Conservation (phyloP, 441 rosid genomes). For the Adansonia gregorii region DNA sequence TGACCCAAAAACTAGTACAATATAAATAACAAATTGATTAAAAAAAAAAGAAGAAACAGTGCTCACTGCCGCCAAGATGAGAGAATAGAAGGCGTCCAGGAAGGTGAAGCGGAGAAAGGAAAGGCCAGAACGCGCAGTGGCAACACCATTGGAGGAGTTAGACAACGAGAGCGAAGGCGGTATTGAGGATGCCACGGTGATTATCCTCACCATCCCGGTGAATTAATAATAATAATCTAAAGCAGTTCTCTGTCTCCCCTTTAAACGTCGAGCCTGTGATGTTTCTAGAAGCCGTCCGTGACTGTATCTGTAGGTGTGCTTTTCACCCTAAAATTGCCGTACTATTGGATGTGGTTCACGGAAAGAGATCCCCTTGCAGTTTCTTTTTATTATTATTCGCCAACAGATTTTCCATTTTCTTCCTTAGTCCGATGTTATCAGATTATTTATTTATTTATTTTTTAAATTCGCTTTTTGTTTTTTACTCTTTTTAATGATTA, state of each 20-base stretch:
- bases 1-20: neutral
- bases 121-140: constrained; percentile 41
- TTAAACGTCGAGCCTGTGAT: too few relatives aligned
- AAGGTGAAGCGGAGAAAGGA: constrained; percentile 36
- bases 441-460: neutral
- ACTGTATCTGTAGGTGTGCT: neutral
- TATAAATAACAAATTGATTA: neutral
- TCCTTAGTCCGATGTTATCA: neutral
- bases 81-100: constrained; percentile 48
- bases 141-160: constrained; percentile 33
- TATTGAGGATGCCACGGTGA: constrained; percentile 75
- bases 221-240: neutral
- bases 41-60: neutral
- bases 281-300: neutral
- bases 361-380: neutral
- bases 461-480: too few relatives aligned
- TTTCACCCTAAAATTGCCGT: neutral
- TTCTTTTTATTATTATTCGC: neutral
- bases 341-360: neutral
- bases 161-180: constrained; percentile 61
- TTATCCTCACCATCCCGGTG: constrained; percentile 55
- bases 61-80: constrained; percentile 40
- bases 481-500: too few relatives aligned
- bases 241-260: neutral
- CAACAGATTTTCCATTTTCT: neutral